Conservation (phyloP, 2,329 filamentous ascomycete genomes). For the Didymella arachidicola region DNA sequence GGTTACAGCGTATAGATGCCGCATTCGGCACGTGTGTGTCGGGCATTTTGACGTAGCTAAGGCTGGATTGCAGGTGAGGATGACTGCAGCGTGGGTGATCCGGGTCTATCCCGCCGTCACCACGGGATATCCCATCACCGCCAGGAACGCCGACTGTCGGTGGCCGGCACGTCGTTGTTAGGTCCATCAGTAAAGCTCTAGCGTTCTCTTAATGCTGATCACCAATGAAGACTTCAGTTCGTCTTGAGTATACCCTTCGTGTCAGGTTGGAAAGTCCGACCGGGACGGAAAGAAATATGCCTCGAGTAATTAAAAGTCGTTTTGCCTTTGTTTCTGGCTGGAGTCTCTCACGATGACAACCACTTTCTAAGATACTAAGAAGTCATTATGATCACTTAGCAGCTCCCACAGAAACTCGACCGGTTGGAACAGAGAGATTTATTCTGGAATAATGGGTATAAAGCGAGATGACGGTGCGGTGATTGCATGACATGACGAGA, state of each 20-base stretch:
- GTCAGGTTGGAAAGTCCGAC: background rate
- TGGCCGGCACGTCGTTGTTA: background rate
- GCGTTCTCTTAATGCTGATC: background rate
- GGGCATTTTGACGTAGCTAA: slow-evolving; percentile 11
- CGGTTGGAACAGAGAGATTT: too few relatives aligned
- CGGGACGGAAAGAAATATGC: background rate
- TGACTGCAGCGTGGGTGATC: background rate
- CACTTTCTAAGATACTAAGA: too few relatives aligned
- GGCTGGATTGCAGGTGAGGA: background rate
- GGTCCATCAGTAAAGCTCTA: background rate
- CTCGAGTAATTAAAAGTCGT: background rate
- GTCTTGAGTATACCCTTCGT: background rate
- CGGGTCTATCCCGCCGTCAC: background rate
- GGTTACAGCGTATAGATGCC: background rate
- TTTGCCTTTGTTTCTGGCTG: too few relatives aligned
- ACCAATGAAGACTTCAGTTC: background rate
- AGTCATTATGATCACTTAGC: too few relatives aligned
- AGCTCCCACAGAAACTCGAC: too few relatives aligned
- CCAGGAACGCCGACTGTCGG: background rate
- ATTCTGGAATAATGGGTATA: too few relatives aligned
- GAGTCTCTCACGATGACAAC: background rate
- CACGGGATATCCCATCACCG: background rate
- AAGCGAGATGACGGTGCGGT: too few relatives aligned
- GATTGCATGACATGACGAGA: too few relatives aligned
- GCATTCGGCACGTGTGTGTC: slow-evolving; percentile 10